Base-by-base conservation (phyloP, 345 rosid genomes). In the Camelina sativa region DNA sequence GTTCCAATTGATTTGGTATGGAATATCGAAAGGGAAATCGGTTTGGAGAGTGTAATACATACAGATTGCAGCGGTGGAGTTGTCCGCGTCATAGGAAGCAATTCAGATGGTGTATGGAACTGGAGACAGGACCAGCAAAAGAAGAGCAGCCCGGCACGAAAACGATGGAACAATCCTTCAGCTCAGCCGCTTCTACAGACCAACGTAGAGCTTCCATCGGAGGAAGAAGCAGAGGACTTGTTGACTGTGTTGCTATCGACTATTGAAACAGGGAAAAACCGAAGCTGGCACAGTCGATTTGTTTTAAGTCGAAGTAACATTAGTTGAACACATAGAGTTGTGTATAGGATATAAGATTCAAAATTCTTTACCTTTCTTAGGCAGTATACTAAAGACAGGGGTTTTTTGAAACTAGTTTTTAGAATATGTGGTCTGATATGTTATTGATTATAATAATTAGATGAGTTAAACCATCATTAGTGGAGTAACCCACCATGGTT, bases 31-130 rank as follows among this genome's bases (percentile, higher is more conserved):
- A 80, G 90, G 8, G 97, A 89, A 79, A 82, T 87, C 37, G 61
- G 87, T 71, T 73, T 94, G 71, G 91, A 88, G 71, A 87, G 91
- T 73, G 82, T 94, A 23, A 87, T 94, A 73, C 96, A 91, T 64
- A 83, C 82, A 16, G 89, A 85, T 71, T 44, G 75, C 4, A 84
- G 74, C 40, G 88, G 85, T 2, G 79, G 70, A 19, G 82, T 81
- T 34, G 87, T 94, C 15, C 93, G 86, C 52, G 85, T 94, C 73
- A 90, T 94, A 53, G 96, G 92, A 67, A 88, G 93, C 83, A 84
- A 85, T 64, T 84, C 91, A 65, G 90, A 88, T 77, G 82, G 88
- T 16, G 53, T 84, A 38, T 60, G 67, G 57, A 87, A 85, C 73
- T 87, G 87, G 80, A 91, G 79, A 64, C 93, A 80, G 75, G 78